Evolutionary conservation across 2,329 filamentous ascomycete genomes (phyloP), one percentile per base, ranked within the genome.

Genomic region (Aspergillus ochraceus): DNA sequence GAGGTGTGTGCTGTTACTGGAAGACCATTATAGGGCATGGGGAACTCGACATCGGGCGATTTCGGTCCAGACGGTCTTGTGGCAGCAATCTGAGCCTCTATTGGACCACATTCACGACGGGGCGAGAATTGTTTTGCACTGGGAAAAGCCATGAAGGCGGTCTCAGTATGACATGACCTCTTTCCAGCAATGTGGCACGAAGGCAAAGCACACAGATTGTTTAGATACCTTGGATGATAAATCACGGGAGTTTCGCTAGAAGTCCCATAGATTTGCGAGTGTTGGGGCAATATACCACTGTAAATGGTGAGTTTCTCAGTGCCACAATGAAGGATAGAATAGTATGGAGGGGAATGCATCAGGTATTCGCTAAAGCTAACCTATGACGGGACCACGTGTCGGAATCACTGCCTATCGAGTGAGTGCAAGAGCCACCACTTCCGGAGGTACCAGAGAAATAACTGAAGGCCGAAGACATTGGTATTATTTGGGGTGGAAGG

Each of bases 161-260:
- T 56, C 54, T 70, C 59, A 66, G 65, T 57, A 62, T 49, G 49
- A 61, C 51, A 54, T 24, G 39, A 51, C 56, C 65, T 60, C 29
- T 59, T 49, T 22, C 49, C 56, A 49, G 46, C 22, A 32, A 47
- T 56, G 52, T 45, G 45, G 20, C 52, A 56, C 49, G n/a, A 30
- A 36, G 54, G 20, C n/a, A 49, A 12, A 22, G 29, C 22, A 60
- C 36, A 59, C 49, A 54, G 53, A 49, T 53, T 58, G 51, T 52
- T 57, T 54, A 57, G 60, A 54, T 75, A 76, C 74, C 74, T 76
- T 76, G 69, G 71, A 49, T 75, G 73, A 62, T 74, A 76, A 20
- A 76, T 67, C 51, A 74, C 59, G 39, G 73, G 71, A 55, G 65
- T 50, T 47, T 67, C 66, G 47, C 67, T 64, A 45, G 72, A 65